Evolutionary conservation across 768 basidiomycete species (phyloP), one percentile per base, ranked within the genome.

Genomic region (Hypholoma sublateritium): DNA sequence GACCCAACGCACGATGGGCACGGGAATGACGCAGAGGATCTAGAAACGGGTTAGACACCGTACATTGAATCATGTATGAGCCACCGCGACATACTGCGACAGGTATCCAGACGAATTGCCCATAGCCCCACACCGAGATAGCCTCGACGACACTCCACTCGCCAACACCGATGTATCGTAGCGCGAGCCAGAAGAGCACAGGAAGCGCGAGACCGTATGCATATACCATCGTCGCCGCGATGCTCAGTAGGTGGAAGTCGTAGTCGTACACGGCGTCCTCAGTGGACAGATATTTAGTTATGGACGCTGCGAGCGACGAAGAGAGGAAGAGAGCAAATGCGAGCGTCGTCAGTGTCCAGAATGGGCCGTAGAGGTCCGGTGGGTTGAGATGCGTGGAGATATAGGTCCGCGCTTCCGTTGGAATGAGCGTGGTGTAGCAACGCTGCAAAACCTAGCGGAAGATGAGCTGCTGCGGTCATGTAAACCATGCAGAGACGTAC

Each of bases 301-400:
- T 88, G 46, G 93, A 93, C 14, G 92, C 86, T 7, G 89, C 92
- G 37, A 98, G 87, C 34, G 92, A 94, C 1, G 96, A 97, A 22
- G 91, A 95, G 56, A 97, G 84, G 77, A 95, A 98, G 57, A 98
- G 85, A 0, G 88, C 81, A 68, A 98, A 93, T 43, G 97, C 89
- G 59, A 99, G 85, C 0, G 96, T 98, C 1, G 95, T 96, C 36
- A 97, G 82, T 0, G 95, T 93, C 96, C 96, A 99, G 77, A 99
- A 98, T 1, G 96, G 95, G 0, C 95, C 95, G 68, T 91, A 89
- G 39, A 92, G 82, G 68, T 92, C 90, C 41, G 86, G 79, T 42
- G 88, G 88, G 52, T 78, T 81, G 34, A 88, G 79, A 57, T 87
- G 83, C 12, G 81, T 80, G 4, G 85, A 76, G 50, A 85, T 78